phyloP scores from a whole-genome alignment of 176 grass and related monocot species.

The Juncus effusus region DNA sequence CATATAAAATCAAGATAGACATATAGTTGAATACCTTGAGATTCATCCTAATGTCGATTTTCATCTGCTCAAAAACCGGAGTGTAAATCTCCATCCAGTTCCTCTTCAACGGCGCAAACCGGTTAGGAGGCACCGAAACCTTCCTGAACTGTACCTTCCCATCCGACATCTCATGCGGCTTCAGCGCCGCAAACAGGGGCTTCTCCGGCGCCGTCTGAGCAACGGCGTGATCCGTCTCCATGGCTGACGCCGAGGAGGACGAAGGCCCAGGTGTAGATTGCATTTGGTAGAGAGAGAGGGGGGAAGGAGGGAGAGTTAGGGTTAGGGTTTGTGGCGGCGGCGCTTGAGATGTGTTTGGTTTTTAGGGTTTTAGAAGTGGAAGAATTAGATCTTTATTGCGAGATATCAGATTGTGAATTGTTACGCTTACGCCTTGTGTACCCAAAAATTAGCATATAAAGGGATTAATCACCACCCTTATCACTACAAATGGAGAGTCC shows the following conservation, averaged over 20 bases:
- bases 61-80: slow-evolving; percentile 72
- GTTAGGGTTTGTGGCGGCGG: neutral
- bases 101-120: slow-evolving; percentile 49
- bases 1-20: neutral
- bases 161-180: slow-evolving; percentile 67
- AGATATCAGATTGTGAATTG: neutral
- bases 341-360: neutral
- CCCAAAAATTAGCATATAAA: neutral
- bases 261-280: neutral
- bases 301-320: neutral
- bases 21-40: slow-evolving; percentile 59
- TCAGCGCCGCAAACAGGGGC: slow-evolving; percentile 52
- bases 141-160: slow-evolving; percentile 59
- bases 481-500: too few relatives aligned
- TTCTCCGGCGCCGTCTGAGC: slow-evolving; percentile 7
- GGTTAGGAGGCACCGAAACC: slow-evolving; percentile 45
- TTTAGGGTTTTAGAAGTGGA: slow-evolving; percentile 22
- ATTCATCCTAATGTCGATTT: slow-evolving; percentile 90
- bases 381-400: neutral
- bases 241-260: neutral
- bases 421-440: slow-evolving; percentile 8
- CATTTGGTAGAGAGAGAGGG: neutral
- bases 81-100: slow-evolving; percentile 72
- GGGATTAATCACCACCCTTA: too few relatives aligned
- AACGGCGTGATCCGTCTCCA: slow-evolving; percentile 18